Evolutionary conservation across 371 early-diverging fungal species (phyloP), one percentile per base, ranked within the genome.

Genomic region (Mucor piriformis): DNA sequence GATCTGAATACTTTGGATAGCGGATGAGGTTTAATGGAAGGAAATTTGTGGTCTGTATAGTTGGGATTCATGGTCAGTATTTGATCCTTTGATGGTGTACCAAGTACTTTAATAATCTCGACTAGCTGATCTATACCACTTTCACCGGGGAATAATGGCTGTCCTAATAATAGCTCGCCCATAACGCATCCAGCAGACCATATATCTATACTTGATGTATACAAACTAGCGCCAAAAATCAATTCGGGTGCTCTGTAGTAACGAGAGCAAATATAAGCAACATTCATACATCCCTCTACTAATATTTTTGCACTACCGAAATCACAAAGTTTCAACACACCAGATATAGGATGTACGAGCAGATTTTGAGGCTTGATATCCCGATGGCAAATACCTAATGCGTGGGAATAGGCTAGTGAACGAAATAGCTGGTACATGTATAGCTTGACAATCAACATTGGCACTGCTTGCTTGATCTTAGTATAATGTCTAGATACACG

Each of bases 321-420:
- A 79, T 99, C 99, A 74, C 98, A 97, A 42, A 99, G 83, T 77
- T 99, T 99, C 54, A 98, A 77, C 27, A 94, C 83, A 43, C 95
- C 95, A 7, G 88, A 86, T 32, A 76, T 61, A 50, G 93, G 92
- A 75, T 98, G 89, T 40, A 99, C 85, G 37, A 99, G 86, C 70
- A 99, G 78, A 76, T 99, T 99, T 74, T 98, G 99, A 43, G 99
- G 99, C 79, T 99, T 99, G 75, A 99, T 96, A 74, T 99, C 99
- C 50, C 99, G 86, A 59, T 85, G 86, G 51, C 86, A 85, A 46
- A 91, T 96, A 16, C 99, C 99, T 51, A 92, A 77, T 16, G 94
- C 84, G 80, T 99, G 99, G 63, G 95, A 93, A 69, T 98, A 96
- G 46, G 95, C 94, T 52, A 99, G 82, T 52, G 97, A 93, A 48